These are phyloP conservation scores for Rhizophagus sp. DNA, from an alignment of 192 early-diverging fungal genomes.

Conservation along the genomic window DNA sequence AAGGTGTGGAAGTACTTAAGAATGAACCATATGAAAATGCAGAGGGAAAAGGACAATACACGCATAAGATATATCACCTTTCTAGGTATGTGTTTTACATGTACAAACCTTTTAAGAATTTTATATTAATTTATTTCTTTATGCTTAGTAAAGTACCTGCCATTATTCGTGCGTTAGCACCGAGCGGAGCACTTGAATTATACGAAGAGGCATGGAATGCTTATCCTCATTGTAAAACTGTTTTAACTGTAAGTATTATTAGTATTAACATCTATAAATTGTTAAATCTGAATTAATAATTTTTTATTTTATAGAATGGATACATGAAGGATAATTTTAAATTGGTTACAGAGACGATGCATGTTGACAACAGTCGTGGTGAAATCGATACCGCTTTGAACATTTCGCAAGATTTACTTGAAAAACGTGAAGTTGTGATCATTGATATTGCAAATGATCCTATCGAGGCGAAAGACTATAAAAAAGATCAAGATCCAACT, in stretches of 20 bases:
- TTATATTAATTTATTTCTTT: background rate
- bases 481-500: slow-evolving; percentile 66
- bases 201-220: slow-evolving; percentile 86
- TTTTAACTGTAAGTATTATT: slow-evolving; percentile 23
- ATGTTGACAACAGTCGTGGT: slow-evolving; percentile 68
- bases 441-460: slow-evolving; percentile 73
- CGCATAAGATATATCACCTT: slow-evolving; percentile 73
- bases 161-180: slow-evolving; percentile 61
- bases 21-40: slow-evolving; percentile 80
- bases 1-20: slow-evolving; percentile 76
- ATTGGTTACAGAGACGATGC: slow-evolving; percentile 73
- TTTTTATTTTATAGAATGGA: slow-evolving; percentile 44
- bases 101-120: background rate
- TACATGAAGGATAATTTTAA: slow-evolving; percentile 74
- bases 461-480: slow-evolving; percentile 53
- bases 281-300: slow-evolving; percentile 10
- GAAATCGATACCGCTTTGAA: slow-evolving; percentile 64
- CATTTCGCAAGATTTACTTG: slow-evolving; percentile 45
- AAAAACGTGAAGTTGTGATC: slow-evolving; percentile 62
- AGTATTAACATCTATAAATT: background rate
- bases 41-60: slow-evolving; percentile 75
- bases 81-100: slow-evolving; percentile 19
- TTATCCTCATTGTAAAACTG: slow-evolving; percentile 59
- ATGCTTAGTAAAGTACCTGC: slow-evolving; percentile 59
- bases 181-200: slow-evolving; percentile 64